Percentiles rank a stretch among this genome's conserved stretches.
Conservation (phyloP, 2,329 filamentous ascomycete genomes). For the Cercospora citrullina region DNA sequence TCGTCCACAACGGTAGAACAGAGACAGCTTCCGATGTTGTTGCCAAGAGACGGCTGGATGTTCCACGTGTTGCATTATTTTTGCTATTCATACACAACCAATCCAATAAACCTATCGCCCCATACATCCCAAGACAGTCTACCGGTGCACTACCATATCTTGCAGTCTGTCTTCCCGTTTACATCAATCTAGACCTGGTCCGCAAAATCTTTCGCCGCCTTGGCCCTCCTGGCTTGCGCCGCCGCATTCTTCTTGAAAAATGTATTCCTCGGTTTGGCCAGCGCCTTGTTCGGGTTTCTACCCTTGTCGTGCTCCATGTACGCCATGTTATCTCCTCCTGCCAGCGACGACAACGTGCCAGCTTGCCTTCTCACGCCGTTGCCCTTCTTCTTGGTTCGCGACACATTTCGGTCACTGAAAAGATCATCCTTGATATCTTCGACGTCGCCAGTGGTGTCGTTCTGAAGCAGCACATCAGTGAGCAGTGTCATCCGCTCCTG, state of each 20-base stretch:
- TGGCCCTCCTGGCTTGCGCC: constrained; percentile 38
- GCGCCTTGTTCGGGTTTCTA: constrained; percentile 45
- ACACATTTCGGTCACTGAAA: constrained; percentile 58
- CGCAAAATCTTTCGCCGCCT: constrained; percentile 19
- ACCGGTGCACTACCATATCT: constrained; percentile 2
- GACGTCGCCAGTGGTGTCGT: constrained; percentile 70
- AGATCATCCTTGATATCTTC: constrained; percentile 70
- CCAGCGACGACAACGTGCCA: constrained; percentile 79
- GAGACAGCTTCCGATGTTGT: not conserved
- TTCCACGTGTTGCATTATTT: not conserved
- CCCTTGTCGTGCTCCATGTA: constrained; percentile 56
- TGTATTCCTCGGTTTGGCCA: constrained; percentile 46
- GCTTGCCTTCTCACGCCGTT: constrained; percentile 74
- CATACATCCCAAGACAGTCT: not conserved
- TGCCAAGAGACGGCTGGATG: not conserved
- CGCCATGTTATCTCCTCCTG: constrained; percentile 96
- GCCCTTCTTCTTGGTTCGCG: constrained; percentile 43
- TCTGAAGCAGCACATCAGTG: constrained; percentile 84
- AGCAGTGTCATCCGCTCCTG: constrained; percentile 82
- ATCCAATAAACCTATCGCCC: not conserved
- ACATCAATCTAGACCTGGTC: constrained; percentile 8
- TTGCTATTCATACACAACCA: not conserved
- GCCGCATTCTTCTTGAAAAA: constrained; percentile 49
- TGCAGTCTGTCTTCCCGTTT: not conserved
- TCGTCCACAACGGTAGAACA: not conserved